A percentile compares a stretch with the other conserved stretches of the same genome.
phyloP scores from a whole-genome alignment of 441 rosid genomes.

The Raphanus hybrid region DNA sequence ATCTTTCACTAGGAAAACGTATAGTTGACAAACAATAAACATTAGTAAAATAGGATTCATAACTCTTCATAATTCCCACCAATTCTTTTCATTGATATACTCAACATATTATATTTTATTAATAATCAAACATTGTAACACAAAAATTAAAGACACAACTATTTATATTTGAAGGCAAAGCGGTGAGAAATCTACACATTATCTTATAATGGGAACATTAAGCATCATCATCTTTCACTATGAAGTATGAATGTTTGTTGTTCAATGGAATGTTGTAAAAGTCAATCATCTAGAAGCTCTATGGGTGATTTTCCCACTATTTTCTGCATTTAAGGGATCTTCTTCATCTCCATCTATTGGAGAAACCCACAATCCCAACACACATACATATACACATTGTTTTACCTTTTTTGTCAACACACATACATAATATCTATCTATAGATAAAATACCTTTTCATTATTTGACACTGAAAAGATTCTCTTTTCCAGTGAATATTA shows the following conservation, averaged over 20 bases:
- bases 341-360: conserved; percentile 39
- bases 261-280: conserved; percentile 41
- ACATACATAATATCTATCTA: background rate
- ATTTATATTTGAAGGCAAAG: conserved; percentile 11
- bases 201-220: conserved; percentile 35
- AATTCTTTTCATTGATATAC: background rate
- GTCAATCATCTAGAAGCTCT: conserved; percentile 63
- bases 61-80: background rate
- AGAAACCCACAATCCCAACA: conserved; percentile 31
- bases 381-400: background rate
- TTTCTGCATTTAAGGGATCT: conserved; percentile 34
- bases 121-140: background rate
- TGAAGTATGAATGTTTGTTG: conserved; percentile 32
- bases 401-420: background rate
- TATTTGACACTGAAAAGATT: background rate
- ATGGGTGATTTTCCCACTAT: conserved; percentile 56
- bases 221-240: conserved; percentile 10
- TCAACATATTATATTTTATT: background rate
- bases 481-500: background rate
- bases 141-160: background rate
- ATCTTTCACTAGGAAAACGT: background rate
- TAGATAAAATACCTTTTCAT: background rate
- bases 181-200: conserved; percentile 12
- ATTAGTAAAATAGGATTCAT: background rate
- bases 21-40: background rate